A percentile compares a stretch with the other conserved stretches of the same genome.
Evolutionary conservation across 2,329 filamentous ascomycete species (phyloP).

Genomic region (Fusarium chuoi): DNA sequence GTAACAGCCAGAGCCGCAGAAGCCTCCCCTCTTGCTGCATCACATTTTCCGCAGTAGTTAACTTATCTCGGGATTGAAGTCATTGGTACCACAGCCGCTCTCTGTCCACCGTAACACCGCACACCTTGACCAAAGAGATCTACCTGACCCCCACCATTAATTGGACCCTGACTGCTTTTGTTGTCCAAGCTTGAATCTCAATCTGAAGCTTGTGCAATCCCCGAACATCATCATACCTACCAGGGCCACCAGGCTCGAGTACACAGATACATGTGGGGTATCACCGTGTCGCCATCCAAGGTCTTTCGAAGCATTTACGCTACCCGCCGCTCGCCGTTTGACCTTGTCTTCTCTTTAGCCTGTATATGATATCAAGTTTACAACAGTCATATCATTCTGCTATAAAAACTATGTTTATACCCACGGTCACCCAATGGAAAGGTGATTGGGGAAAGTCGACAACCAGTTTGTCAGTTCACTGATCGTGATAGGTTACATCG

Average conservation of each 20-base stretch:
- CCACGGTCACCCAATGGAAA: slow-evolving; percentile 1
- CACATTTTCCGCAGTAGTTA: slow-evolving; percentile 9
- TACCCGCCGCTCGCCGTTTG: slow-evolving; percentile 28
- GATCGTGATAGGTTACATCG: neutral
- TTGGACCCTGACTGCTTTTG: slow-evolving; percentile 28
- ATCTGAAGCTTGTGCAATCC: slow-evolving; percentile 19
- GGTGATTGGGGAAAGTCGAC: neutral
- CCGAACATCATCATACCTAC: slow-evolving; percentile 23
- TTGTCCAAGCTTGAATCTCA: slow-evolving; percentile 32
- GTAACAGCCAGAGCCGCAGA: slow-evolving; percentile 43
- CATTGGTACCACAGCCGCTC: slow-evolving; percentile 14
- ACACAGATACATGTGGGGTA: slow-evolving; percentile 41
- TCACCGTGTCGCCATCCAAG: slow-evolving; percentile 12
- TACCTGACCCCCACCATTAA: slow-evolving; percentile 27
- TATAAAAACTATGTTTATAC: neutral
- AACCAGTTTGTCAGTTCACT: slow-evolving; percentile 4
- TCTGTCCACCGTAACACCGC: slow-evolving; percentile 8
- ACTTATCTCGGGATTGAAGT: slow-evolving; percentile 28
- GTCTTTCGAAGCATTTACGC: slow-evolving; percentile 19
- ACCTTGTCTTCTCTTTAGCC: slow-evolving; percentile 7
- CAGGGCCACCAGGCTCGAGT: slow-evolving; percentile 25
- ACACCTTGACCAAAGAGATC: slow-evolving; percentile 29
- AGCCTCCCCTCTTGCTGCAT: slow-evolving; percentile 29
- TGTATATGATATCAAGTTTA: slow-evolving; percentile 10
- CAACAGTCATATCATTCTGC: neutral